Evolutionary conservation across 305 asterid genomes (phyloP), one percentile per base, ranked within the genome.

Genomic region (Andrographis paniculata): DNA sequence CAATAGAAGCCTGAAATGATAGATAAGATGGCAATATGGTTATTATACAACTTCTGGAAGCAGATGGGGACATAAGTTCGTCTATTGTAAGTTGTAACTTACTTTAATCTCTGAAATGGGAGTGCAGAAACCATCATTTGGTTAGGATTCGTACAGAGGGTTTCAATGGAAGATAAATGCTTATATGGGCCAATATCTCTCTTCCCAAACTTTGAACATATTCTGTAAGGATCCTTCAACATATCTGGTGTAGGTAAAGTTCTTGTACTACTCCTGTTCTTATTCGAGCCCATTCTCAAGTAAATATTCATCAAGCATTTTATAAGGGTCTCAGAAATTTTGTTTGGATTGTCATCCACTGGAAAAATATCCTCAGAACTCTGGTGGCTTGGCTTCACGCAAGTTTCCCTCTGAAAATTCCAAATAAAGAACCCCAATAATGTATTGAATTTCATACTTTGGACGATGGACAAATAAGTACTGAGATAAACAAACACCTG

Each of bases 121-220:
- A 76, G 74, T 2, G 65, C 67, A 0, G 86, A 67, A 27, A 74
- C 46, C 16, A 71, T 72, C 50, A 73, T 74, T 42, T 65, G 63
- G 47, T 73, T 72, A 33, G 76, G 80, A 55, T 79, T 66, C 52
- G 74, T 64, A 0, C 73, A 74, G 27, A 68, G 31, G 14, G 80
- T 80, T 44, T 83, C 91, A 20, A 83, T 53, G 4, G 72, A 67
- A 49, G 56, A 63, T 30, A 76, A 62, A 63, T 74, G 64, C 66
- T 72, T 77, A 65, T 83, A 83, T 1, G 94, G 72, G 55, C 94
- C 91, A 49, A 79, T 64, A 46, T 83, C 87, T 47, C 75, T 71
- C 61, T 58, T 77, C 52, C 73, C 78, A 37, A 66, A 83, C 47
- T 62, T 69, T 12, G 78, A 63, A 47, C 76, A 69, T 51, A 77